Base-by-base conservation (phyloP, 352 stramenopile genomes). In the Globisporangium carolinianum region DNA sequence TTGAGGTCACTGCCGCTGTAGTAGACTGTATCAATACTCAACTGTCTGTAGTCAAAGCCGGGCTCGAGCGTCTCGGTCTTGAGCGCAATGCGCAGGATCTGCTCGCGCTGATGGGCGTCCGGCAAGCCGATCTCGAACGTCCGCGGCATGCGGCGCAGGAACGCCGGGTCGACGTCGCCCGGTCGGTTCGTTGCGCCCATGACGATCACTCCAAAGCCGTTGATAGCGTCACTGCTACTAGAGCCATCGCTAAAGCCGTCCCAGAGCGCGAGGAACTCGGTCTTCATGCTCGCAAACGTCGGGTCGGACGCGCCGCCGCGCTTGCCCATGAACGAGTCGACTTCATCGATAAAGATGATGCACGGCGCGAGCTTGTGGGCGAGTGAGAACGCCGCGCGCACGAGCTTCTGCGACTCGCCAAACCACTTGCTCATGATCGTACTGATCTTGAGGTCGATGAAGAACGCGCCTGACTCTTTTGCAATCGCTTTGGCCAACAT, bases 261-360 rank as follows among this genome's bases (percentile, higher is more conserved):
- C 96, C 96, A 98, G 9, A 98, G 75, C n/a, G 94, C 97, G 70
- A 99, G 79, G 70, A 99, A 98, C 82, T 98, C 96, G 58, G 86
- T 94, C 67, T 95, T 95, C 86, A 95, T 95, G 15, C 78, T 91
- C 6, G 81, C 83, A 36, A 93, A 84, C 41, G 82, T 98, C 58
- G 64, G 90, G 51, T 88, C 85, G 0, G 81, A 89, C 6, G 76
- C 71, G 9, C 83, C 83, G 50, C 83, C 75, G 45, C 88, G 80
- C 58, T 91, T 91, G 17, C 88, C 86, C 84, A 96, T 94, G 72
- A 96, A 96, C 51, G 84, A 94, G 64, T 97, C 89, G 14, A 98
- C 87, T 67, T 99, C 97, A 69, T 99, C 97, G 52, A 99, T 98
- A 66, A 99, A 99, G 56, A 99, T 97, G 66, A 99, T 97, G 63